A percentile compares a stretch with the other conserved stretches of the same genome.
These are phyloP conservation scores for Rosa lucieae DNA, from an alignment of 306 rosid genomes.

Conservation along the genomic window DNA sequence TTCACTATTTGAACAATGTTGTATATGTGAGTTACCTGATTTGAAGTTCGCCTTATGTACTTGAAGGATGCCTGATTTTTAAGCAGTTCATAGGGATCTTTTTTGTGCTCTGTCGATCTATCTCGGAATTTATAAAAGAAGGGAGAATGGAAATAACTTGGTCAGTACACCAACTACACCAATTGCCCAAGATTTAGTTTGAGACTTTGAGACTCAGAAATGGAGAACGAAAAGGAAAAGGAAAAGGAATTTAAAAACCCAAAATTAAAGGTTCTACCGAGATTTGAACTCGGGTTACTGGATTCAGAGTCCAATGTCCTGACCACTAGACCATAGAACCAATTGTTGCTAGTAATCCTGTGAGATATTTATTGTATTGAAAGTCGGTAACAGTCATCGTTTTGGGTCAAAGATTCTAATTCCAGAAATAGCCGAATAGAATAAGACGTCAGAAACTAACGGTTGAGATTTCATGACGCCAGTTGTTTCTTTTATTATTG, in stretches of 20 bases:
- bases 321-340: constrained; percentile 25
- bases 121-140: neutral
- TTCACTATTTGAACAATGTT: neutral
- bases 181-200: no score
- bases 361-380: no score
- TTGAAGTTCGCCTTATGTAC: no score
- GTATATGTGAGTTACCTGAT: neutral
- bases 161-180: no score
- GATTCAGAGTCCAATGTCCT: constrained; percentile 29
- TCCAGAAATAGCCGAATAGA: neutral
- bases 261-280: constrained; percentile 8
- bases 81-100: no score
- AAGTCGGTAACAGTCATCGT: no score
- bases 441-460: neutral
- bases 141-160: neutral
- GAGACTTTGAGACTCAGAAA: no score
- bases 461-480: neutral
- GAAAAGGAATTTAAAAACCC: no score
- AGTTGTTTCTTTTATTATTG: no score
- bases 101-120: no score
- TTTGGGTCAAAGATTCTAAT: neutral
- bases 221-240: no score
- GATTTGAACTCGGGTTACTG: constrained; percentile 27
- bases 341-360: rapidly evolving
- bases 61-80: no score